Base-by-base conservation (phyloP, 352 stramenopile species). In the Globisporangium ultimum region DNA sequence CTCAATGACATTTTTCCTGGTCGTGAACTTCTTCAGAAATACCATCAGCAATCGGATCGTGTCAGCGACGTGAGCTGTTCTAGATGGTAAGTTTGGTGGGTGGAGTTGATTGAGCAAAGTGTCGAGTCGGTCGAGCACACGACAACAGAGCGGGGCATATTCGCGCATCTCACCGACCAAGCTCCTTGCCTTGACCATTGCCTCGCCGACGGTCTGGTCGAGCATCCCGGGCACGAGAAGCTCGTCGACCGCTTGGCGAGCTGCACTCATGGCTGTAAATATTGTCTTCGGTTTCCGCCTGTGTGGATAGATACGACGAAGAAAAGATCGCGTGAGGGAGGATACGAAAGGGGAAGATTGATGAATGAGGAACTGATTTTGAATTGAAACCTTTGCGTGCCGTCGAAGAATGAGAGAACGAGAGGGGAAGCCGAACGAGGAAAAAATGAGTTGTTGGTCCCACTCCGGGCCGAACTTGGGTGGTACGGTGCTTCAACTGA, bases 71-170 rank as follows among this genome's bases (percentile, higher is more conserved):
- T 72, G 54, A 65, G 64, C 45, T 70, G 60, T 58, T 64, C 55
- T 67, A 50, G 69, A 43, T 3, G 53, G 64, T 28, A 72, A 8
- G 6, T 55, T 48, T 49, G 59, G 49, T 34, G 66, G 41, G 49
- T 62, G 55, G n/a, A 71, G 63, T n/a, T 73, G 45, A 24, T 64
- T 55, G n/a, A 56, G 20, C 41, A 77, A 53, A 46, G 63, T 67
- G 53, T 40, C 41, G 45, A 65, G 55, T 13, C 58, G 62, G 12
- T 42, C n/a, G 15, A 55, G 52, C 32, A 68, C 46, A 0, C 17
- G 17, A 10, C 21, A 14, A 42, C 51, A 61, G 20, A 53, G 9
- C 11, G 48, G 45, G 3, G 43, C 38, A 32, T 50, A 38, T 45
- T 69, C 63, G 13, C 55, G 61, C 47, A 66, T 50, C 21, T 65